Evolutionary conservation across 179 eudicot species (phyloP).

Genomic region (Silene noctiflora): DNA sequence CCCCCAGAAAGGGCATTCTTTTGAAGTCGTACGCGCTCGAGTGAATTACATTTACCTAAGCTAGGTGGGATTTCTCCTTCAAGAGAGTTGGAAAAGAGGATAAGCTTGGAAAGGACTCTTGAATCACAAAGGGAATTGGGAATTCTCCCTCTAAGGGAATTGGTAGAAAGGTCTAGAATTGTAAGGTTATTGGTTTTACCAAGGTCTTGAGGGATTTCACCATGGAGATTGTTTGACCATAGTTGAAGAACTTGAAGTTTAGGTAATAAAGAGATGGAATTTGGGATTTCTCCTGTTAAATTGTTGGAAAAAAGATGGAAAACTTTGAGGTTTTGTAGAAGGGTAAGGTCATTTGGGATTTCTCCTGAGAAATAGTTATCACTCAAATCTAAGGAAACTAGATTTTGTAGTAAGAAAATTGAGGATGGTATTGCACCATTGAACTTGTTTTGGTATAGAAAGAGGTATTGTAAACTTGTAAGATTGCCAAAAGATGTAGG

Average conservation of each 20-base stretch:
- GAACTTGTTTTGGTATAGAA: slow-evolving; percentile 65
- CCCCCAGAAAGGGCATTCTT: slow-evolving; percentile 62
- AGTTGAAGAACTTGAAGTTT: slow-evolving; percentile 71
- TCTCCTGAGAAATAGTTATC: slow-evolving; percentile 66
- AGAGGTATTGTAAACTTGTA: slow-evolving; percentile 54
- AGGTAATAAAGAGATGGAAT: slow-evolving; percentile 50
- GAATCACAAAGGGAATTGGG: slow-evolving; percentile 64
- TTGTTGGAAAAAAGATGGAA: slow-evolving; percentile 78
- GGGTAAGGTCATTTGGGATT: slow-evolving; percentile 44
- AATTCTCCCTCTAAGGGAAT: slow-evolving; percentile 64
- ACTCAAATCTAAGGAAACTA: slow-evolving; percentile 72
- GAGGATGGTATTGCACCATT: slow-evolving; percentile 58
- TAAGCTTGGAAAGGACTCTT: slow-evolving; percentile 56
- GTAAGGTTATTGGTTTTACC: slow-evolving; percentile 74
- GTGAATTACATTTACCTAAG: slow-evolving; percentile 52
- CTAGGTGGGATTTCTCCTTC: slow-evolving; percentile 54
- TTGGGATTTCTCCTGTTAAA: slow-evolving; percentile 66
- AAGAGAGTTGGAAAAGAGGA: slow-evolving; percentile 74
- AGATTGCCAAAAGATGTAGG: slow-evolving; percentile 74
- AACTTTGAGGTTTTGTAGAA: slow-evolving; percentile 53
- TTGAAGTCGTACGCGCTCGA: slow-evolving; percentile 59
- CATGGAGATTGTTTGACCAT: slow-evolving; percentile 68
- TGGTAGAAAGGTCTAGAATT: slow-evolving; percentile 77
- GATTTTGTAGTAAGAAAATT: slow-evolving; percentile 41
- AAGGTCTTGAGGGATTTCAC: slow-evolving; percentile 63